These are phyloP conservation scores for Skeletonema costatum DNA, from an alignment of 108 stramenopile genomes.

Conservation along the genomic window DNA sequence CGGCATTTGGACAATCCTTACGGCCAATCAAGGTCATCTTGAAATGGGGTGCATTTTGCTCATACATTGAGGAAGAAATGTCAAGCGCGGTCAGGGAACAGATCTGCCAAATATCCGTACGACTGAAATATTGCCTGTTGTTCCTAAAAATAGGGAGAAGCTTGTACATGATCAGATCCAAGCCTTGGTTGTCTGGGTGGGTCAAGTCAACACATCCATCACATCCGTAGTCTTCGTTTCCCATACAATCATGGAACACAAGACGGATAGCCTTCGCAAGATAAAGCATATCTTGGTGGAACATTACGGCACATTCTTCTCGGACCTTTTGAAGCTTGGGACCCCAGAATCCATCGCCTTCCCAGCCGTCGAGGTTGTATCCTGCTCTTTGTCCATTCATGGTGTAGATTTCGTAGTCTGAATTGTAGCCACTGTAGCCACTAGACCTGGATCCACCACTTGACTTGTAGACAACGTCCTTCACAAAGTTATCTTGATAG, in stretches of 20 bases:
- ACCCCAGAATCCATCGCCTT: slow-evolving; percentile 15
- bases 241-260: slow-evolving; percentile 63
- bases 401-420: slow-evolving; percentile 7
- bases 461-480: slow-evolving; percentile 2
- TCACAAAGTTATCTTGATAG: neutral
- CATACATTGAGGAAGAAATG: slow-evolving; percentile 8
- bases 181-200: slow-evolving; percentile 50
- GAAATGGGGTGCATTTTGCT: slow-evolving; percentile 24
- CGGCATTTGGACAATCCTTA: slow-evolving; percentile 27
- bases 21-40: slow-evolving; percentile 37
- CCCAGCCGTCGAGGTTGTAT: slow-evolving; percentile 12
- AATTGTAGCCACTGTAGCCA: neutral
- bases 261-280: slow-evolving; percentile 49
- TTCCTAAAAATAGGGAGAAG: slow-evolving; percentile 29
- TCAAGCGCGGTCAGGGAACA: slow-evolving; percentile 51
- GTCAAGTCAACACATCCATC: slow-evolving; percentile 63
- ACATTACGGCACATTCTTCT: neutral
- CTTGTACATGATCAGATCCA: slow-evolving; percentile 47
- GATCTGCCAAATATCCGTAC: slow-evolving; percentile 61
- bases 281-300: neutral
- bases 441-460: neutral
- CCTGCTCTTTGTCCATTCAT: neutral
- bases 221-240: slow-evolving; percentile 33
- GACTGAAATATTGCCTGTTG: slow-evolving; percentile 28
- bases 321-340: slow-evolving; percentile 14